Evolutionary conservation across 2,329 filamentous ascomycete genomes (phyloP), one percentile per base, ranked within the genome.

Genomic region (Ophiocordyceps camponoti-saundersi): DNA sequence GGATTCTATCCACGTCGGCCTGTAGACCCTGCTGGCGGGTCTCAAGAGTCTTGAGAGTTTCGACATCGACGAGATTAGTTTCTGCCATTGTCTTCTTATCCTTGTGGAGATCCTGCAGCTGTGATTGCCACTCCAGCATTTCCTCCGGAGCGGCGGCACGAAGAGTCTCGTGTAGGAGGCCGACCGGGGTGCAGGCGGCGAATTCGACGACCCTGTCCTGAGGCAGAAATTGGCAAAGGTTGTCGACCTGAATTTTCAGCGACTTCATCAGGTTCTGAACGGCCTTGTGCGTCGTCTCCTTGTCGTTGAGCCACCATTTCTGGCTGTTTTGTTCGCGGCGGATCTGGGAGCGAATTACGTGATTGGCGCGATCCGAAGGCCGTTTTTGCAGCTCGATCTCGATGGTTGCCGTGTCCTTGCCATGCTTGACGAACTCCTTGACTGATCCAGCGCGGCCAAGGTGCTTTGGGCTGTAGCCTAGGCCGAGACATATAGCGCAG

Each of bases 181-280:
- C 83, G 13, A 94, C 70, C 0, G 90, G 83, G 10, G 79, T 84
- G 53, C 94, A 76, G 6, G 77, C 82, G 6, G 92, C 87, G 59
- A 98, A 98, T 58, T 95, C 89, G 22, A 88, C 86, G 1, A 98
- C 92, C 54, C 89, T 84, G 60, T 98, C 92, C 62, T 98, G 92
- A 0, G 92, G 92, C 42, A 98, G 68, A 56, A 98, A 98, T 60
- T 98, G 92, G 61, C 92, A 98, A 2, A 98, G 72, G 55, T 98
- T 98, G 67, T 98, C 92, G 52, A 96, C 86, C 62, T 98, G 92
- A 46, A 98, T 96, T 44, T 82, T 82, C 56, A 94, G 79, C 11
- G 71, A 72, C 49, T 70, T 75, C 50, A 82, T 83, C 44, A 95
- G 66, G 11, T 71, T 65, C 54, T 82, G 71, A 7, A 96, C 72